These are phyloP conservation scores for Symbiotaphrina buchneri DNA, from an alignment of 495 filamentous ascomycete genomes.

Conservation along the genomic window DNA sequence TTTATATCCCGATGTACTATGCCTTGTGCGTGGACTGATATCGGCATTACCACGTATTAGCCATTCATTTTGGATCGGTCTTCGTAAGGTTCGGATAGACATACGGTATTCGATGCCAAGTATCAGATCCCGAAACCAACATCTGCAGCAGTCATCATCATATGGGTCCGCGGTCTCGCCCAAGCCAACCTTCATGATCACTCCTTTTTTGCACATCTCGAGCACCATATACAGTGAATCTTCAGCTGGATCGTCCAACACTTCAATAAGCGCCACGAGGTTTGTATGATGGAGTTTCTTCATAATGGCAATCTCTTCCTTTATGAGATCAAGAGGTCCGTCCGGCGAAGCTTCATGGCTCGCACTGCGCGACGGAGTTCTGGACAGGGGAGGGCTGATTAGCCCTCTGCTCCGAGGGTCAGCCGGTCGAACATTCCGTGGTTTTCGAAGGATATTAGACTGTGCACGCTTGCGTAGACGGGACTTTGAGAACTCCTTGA, in stretches of 20 bases:
- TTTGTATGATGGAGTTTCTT: constrained; percentile 94
- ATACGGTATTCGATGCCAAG: constrained; percentile 81
- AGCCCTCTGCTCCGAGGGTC: neutral
- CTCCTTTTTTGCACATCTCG: constrained; percentile 97
- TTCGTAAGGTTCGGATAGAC: constrained; percentile 10
- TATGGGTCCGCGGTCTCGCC: constrained; percentile 69
- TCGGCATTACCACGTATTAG: no score
- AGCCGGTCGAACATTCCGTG: constrained; percentile 26
- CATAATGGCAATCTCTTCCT: constrained; percentile 96
- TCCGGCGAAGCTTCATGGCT: no score
- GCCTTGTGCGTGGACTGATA: constrained; percentile 75
- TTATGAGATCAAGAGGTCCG: constrained; percentile 72
- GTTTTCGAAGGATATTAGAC: constrained; percentile 66
- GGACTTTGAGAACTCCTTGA: constrained; percentile 95
- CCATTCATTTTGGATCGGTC: neutral
- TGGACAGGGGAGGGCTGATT: neutral
- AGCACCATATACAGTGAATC: constrained; percentile 97
- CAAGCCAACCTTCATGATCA: constrained; percentile 91
- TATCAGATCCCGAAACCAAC: constrained; percentile 90
- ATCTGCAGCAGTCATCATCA: constrained; percentile 58
- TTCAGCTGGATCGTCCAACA: constrained; percentile 84
- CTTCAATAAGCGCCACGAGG: constrained; percentile 78
- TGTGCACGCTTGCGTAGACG: constrained; percentile 81
- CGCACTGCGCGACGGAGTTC: neutral
- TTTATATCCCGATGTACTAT: constrained; percentile 97